Evolutionary conservation across 345 rosid genomes (phyloP).

Genomic region (Hibiscus trionum): DNA sequence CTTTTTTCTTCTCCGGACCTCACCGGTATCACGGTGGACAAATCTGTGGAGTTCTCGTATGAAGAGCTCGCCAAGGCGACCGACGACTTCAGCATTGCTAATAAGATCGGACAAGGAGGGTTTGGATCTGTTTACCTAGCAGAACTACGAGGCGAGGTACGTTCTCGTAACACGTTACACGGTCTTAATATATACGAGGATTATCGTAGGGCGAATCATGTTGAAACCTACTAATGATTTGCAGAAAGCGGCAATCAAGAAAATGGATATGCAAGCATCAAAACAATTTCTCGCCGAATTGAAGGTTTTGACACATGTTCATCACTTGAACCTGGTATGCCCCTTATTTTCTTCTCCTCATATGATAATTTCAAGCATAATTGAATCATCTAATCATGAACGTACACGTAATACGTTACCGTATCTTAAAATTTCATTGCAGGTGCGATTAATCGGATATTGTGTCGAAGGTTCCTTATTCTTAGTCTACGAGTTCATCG

Average conservation of each 20-base stretch:
- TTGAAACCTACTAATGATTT: too few species aligned
- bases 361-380: background rate
- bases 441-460: constrained; percentile 92
- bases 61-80: constrained; percentile 93
- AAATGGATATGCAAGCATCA: background rate
- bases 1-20: constrained; percentile 29
- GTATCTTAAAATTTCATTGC: background rate
- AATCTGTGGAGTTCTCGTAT: constrained; percentile 76
- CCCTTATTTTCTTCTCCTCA: background rate
- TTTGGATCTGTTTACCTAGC: constrained; percentile 89
- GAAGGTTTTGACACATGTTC: background rate
- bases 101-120: constrained; percentile 89
- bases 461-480: constrained; percentile 91
- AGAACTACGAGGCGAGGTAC: constrained; percentile 85
- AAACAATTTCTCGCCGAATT: background rate
- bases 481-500: constrained; percentile 77
- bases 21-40: constrained; percentile 69
- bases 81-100: constrained; percentile 64
- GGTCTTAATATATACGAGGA: background rate
- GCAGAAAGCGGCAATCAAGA: background rate
- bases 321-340: background rate
- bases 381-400: background rate
- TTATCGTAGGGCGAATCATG: background rate
- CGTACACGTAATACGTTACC: background rate
- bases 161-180: constrained; percentile 5